Conservation (phyloP, 1,139 yeast species). For the Taphrina deformans region DNA sequence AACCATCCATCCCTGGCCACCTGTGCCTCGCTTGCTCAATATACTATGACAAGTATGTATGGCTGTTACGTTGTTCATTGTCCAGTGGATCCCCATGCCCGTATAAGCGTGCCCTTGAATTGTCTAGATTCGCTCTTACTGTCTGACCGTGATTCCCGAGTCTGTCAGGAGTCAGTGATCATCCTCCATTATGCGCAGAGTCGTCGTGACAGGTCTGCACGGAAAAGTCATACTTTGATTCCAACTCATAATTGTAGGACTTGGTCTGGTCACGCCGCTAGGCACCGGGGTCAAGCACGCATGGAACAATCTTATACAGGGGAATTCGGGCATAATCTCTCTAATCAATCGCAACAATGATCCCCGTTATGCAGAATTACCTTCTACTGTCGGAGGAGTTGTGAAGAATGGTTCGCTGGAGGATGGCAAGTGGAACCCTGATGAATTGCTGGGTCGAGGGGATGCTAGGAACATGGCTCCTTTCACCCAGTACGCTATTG, state of each 20-base stretch:
- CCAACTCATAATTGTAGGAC: too few relatives aligned
- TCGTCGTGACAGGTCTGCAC: slow-evolving; percentile 75
- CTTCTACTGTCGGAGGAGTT: slow-evolving; percentile 73
- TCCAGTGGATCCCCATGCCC: too few relatives aligned
- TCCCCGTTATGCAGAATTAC: slow-evolving; percentile 56
- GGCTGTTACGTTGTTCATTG: too few relatives aligned
- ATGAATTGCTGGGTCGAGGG: slow-evolving; percentile 41
- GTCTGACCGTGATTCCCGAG: too few relatives aligned
- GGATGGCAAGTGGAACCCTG: slow-evolving; percentile 55
- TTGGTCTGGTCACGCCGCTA: slow-evolving; percentile 81
- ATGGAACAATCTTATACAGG: slow-evolving; percentile 46
- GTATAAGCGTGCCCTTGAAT: too few relatives aligned
- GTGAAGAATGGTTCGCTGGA: slow-evolving; percentile 58
- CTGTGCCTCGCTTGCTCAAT: too few relatives aligned
- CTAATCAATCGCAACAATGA: slow-evolving; percentile 50
- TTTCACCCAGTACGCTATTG: slow-evolving; percentile 20
- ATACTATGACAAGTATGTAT: too few relatives aligned
- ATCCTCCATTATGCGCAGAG: slow-evolving; percentile 52
- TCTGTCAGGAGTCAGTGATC: too few relatives aligned
- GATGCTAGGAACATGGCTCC: slow-evolving; percentile 20
- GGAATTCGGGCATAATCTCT: slow-evolving; percentile 46
- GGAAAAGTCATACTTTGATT: too few relatives aligned
- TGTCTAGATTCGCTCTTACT: too few relatives aligned
- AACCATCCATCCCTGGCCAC: too few relatives aligned
- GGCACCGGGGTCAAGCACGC: slow-evolving; percentile 60